These are phyloP conservation scores for Alternaria postmessia DNA, from an alignment of 2,329 filamentous ascomycete species.

Conservation along the genomic window DNA sequence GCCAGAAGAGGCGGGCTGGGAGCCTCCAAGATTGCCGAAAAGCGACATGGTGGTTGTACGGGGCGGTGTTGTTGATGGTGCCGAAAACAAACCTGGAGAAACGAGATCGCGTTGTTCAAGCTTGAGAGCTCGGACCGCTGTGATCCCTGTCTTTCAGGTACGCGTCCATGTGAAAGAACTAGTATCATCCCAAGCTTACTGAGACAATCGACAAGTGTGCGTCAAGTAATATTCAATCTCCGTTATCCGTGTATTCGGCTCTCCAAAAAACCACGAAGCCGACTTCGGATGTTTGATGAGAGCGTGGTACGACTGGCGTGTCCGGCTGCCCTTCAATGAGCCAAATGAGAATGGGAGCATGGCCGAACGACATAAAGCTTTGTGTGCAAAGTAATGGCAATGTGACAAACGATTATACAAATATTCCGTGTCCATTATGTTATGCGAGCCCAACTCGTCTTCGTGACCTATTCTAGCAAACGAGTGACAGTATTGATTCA, in stretches of 20 bases:
- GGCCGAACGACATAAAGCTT: not conserved
- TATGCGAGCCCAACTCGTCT: not conserved
- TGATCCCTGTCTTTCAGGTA: slow-evolving; percentile 25
- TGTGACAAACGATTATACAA: slow-evolving; percentile 16
- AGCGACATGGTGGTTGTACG: slow-evolving; percentile 43
- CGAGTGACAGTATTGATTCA: not conserved
- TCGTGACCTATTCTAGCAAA: slow-evolving; percentile 9
- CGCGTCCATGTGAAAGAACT: slow-evolving; percentile 10
- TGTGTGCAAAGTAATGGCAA: not conserved
- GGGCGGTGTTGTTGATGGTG: slow-evolving; percentile 41
- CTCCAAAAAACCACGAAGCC: not conserved
- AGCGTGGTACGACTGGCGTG: not conserved
- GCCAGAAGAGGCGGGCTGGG: slow-evolving; percentile 42
- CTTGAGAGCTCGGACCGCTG: slow-evolving; percentile 21
- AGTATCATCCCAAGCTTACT: not conserved
- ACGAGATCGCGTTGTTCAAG: slow-evolving; percentile 36
- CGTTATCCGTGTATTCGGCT: not conserved
- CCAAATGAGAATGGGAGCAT: not conserved
- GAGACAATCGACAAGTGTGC: not conserved
- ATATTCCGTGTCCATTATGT: not conserved
- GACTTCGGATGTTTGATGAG: not conserved
- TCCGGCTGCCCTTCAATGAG: not conserved
- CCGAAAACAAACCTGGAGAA: slow-evolving; percentile 33
- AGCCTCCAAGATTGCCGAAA: slow-evolving; percentile 42
- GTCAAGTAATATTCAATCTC: not conserved